Percentiles rank a stretch among this genome's conserved stretches.
phyloP scores from a whole-genome alignment of 257 asterid species.

The Solanum pinnatisectum region DNA sequence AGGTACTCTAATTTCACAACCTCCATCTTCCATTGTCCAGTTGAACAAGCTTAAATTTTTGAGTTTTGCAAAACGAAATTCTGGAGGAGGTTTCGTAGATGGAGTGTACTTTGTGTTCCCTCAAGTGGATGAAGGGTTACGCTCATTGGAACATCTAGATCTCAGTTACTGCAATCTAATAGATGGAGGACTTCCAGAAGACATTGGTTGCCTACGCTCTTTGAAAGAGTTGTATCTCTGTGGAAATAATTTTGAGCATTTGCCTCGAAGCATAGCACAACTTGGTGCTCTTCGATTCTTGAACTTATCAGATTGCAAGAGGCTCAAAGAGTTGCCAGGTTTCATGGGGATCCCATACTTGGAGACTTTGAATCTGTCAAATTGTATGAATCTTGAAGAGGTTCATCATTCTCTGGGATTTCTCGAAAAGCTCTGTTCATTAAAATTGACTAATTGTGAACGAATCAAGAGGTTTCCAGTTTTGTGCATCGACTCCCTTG shows the following conservation, averaged over 20 bases:
- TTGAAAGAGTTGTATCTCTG: background rate
- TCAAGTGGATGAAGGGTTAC: background rate
- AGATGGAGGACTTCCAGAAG: background rate
- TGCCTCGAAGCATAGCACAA: background rate
- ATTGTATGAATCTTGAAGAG: background rate
- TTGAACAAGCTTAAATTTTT: background rate
- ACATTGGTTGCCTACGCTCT: background rate
- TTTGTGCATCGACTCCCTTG: background rate
- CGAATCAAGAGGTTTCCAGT: background rate
- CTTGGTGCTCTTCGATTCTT: background rate
- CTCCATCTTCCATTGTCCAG: background rate
- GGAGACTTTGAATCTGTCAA: background rate
- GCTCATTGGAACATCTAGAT: background rate
- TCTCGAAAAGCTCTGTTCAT: background rate
- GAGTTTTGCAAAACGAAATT: background rate
- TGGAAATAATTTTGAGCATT: background rate
- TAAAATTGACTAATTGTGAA: background rate
- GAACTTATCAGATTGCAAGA: background rate
- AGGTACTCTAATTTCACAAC: background rate
- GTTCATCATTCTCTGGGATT: background rate
- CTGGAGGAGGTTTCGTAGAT: background rate
- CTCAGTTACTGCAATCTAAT: background rate
- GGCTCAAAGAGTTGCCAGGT: background rate
- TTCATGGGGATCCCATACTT: background rate
- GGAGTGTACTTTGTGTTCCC: background rate